Percentiles rank a stretch among this genome's conserved stretches.
Conservation (phyloP, 176 grass and related monocot genomes). For the Canna indica region DNA sequence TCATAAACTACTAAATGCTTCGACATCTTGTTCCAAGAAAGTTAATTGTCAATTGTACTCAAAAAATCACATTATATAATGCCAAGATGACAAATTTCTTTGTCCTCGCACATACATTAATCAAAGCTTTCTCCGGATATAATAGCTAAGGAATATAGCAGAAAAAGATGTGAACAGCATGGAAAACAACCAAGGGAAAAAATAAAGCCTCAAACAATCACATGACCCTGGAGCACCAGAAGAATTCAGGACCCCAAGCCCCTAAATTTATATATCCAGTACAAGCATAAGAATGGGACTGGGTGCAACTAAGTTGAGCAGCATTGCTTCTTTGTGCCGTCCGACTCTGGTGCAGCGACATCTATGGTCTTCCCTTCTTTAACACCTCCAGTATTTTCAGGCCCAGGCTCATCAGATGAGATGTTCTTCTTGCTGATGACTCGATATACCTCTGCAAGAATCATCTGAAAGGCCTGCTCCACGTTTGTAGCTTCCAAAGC, state of each 20-base stretch:
- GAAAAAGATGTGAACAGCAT: not conserved
- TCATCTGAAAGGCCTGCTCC: conserved; percentile 72
- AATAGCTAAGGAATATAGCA: not conserved
- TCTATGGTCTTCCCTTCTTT: conserved; percentile 77
- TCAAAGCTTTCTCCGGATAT: not conserved
- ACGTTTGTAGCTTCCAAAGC: conserved; percentile 79
- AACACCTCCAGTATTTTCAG: conserved; percentile 23
- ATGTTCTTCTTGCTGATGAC: conserved; percentile 67
- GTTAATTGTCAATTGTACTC: not conserved
- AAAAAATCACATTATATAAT: not conserved
- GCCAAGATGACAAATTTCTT: not conserved
- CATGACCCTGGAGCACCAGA: not conserved
- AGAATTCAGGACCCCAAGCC: not conserved
- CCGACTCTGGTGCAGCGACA: conserved; percentile 29
- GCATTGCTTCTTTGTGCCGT: conserved; percentile 52
- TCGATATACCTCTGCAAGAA: conserved; percentile 64
- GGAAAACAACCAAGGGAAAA: not conserved
- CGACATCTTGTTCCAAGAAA: no score
- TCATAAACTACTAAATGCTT: no score
- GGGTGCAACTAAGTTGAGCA: conserved; percentile 44
- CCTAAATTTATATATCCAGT: not conserved
- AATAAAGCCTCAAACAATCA: not conserved
- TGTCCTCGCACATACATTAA: not conserved
- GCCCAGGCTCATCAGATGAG: conserved; percentile 36
- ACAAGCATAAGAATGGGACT: not conserved